Conservation (phyloP, 345 rosid species). For the Populus ilicifolia region DNA sequence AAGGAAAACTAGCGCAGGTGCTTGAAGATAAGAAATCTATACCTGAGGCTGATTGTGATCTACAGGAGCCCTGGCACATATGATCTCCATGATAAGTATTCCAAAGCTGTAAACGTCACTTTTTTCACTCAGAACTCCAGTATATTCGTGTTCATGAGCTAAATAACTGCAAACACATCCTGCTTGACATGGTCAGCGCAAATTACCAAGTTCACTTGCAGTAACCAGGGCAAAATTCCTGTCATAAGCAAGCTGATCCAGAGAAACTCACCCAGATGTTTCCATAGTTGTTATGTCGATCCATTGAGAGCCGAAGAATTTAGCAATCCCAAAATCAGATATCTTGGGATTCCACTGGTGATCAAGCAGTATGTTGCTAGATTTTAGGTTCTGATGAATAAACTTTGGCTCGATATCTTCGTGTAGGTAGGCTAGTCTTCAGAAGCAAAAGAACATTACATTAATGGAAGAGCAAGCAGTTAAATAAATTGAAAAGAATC, state of each 20-base stretch:
- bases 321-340: slow-evolving; percentile 48
- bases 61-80: slow-evolving; percentile 51
- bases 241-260: background rate
- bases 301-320: slow-evolving; percentile 22
- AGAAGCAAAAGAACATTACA: slow-evolving; percentile 4
- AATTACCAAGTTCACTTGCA: background rate
- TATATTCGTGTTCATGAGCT: slow-evolving; percentile 26
- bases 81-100: slow-evolving; percentile 66
- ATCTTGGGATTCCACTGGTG: slow-evolving; percentile 73
- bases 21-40: background rate
- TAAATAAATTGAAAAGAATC: background rate
- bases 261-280: slow-evolving; percentile 24
- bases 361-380: slow-evolving; percentile 69
- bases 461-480: background rate
- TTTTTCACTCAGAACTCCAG: slow-evolving; percentile 28
- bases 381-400: slow-evolving; percentile 51
- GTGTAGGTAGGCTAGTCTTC: slow-evolving; percentile 70
- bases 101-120: slow-evolving; percentile 67
- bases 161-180: slow-evolving; percentile 26
- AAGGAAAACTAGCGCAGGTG: background rate
- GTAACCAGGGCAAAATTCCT: background rate
- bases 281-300: slow-evolving; percentile 17
- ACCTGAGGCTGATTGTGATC: slow-evolving; percentile 52
- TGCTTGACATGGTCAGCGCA: background rate
- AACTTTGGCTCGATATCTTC: slow-evolving; percentile 63